phyloP scores from a whole-genome alignment of 257 asterid species.

The Craterostigma plantagineum region DNA sequence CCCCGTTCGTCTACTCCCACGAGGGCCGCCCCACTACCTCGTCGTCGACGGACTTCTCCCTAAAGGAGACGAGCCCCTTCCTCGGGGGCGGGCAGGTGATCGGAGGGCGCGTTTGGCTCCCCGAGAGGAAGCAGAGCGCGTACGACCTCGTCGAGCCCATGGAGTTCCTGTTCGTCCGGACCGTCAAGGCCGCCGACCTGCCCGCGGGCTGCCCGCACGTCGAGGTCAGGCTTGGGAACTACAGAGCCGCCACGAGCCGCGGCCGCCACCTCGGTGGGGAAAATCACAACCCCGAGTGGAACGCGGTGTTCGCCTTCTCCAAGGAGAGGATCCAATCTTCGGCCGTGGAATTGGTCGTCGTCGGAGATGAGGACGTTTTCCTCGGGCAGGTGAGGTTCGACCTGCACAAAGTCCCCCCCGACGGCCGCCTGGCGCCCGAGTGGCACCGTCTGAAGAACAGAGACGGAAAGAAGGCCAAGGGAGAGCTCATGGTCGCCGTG shows the following conservation, averaged over 20 bases:
- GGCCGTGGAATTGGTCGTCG: constrained; percentile 37
- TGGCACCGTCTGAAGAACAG: constrained; percentile 70
- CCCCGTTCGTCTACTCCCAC: constrained; percentile 17
- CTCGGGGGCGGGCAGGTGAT: constrained; percentile 84
- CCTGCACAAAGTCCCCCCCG: constrained; percentile 76
- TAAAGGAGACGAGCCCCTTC: constrained; percentile 68
- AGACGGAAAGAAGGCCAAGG: constrained; percentile 45
- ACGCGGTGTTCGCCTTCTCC: constrained; percentile 61
- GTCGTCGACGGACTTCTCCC: constrained; percentile 34
- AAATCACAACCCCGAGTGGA: constrained; percentile 66
- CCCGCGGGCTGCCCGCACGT: constrained; percentile 84
- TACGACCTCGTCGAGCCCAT: constrained; percentile 89
- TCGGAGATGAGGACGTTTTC: constrained; percentile 70
- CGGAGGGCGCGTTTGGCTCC: no score
- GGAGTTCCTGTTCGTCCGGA: constrained; percentile 81
- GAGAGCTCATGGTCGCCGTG: constrained; percentile 82
- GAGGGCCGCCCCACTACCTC: constrained; percentile 29
- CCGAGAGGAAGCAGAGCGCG: no score
- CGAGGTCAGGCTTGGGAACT: constrained; percentile 80
- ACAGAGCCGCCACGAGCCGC: constrained; percentile 82
- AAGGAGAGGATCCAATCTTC: constrained; percentile 68
- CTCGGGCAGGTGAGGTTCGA: constrained; percentile 50
- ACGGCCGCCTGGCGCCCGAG: constrained; percentile 93
- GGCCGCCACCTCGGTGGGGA: constrained; percentile 61
- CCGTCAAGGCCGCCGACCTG: constrained; percentile 65